A percentile compares a stretch with the other conserved stretches of the same genome.
Evolutionary conservation across 768 basidiomycete species (phyloP).

Genomic region (Trametes sanguinea): DNA sequence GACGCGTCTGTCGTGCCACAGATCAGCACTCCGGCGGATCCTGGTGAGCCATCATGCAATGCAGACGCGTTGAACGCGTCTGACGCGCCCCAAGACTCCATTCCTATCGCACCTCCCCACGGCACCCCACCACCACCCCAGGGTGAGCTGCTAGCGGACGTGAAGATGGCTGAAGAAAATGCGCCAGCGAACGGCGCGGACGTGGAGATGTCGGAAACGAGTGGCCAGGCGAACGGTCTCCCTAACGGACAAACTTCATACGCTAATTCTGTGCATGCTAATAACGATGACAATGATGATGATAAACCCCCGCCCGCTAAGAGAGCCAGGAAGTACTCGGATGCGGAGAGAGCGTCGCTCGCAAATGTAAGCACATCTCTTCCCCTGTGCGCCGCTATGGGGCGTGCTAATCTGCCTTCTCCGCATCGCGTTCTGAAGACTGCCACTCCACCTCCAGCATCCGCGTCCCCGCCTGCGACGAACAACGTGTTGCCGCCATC

Average conservation of each 20-base stretch:
- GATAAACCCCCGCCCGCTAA: constrained; percentile 79
- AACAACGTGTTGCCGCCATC: constrained; percentile 20
- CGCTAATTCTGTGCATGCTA: constrained; percentile 34
- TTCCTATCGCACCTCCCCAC: constrained; percentile 46
- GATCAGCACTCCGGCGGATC: constrained; percentile 47
- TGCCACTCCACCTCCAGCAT: constrained; percentile 72
- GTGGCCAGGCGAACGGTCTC: constrained; percentile 29
- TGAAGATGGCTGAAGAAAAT: constrained; percentile 55
- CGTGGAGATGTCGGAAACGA: constrained; percentile 30
- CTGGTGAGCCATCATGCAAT: constrained; percentile 43
- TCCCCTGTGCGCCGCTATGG: constrained; percentile 49
- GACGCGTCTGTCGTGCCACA: constrained; percentile 48
- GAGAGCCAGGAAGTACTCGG: constrained; percentile 73
- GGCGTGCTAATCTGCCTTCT: constrained; percentile 51
- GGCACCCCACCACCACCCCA: constrained; percentile 50
- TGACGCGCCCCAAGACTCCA: constrained; percentile 40
- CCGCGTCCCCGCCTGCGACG: constrained; percentile 36
- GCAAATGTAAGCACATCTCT: constrained; percentile 64
- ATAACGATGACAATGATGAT: constrained; percentile 50
- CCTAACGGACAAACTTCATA: constrained; percentile 33
- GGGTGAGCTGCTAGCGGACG: constrained; percentile 51
- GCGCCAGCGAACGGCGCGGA: constrained; percentile 17
- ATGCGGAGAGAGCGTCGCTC: constrained; percentile 72
- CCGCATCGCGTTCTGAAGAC: constrained; percentile 50
- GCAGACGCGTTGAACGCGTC: constrained; percentile 18